phyloP scores from a whole-genome alignment of 108 stramenopile genomes.

The Bacterosira constricta region DNA sequence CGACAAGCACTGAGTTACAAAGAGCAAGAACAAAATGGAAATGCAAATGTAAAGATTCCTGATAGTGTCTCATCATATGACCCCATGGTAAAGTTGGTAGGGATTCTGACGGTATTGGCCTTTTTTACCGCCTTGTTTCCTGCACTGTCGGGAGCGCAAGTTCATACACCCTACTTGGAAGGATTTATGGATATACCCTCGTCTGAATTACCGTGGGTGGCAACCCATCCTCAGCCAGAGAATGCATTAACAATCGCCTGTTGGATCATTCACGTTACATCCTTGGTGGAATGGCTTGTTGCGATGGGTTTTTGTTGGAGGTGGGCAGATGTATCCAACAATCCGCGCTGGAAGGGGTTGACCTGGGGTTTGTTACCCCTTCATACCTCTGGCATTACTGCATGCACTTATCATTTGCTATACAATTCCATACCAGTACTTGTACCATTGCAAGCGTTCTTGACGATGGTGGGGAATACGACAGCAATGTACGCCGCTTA shows the following conservation, averaged over 20 bases:
- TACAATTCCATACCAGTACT: constrained; percentile 87
- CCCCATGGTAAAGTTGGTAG: constrained; percentile 76
- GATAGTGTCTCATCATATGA: constrained; percentile 55
- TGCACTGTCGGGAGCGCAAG: constrained; percentile 56
- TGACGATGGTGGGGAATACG: constrained; percentile 83
- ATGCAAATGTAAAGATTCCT: constrained; percentile 41
- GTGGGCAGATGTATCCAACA: constrained; percentile 70
- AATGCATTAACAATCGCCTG: constrained; percentile 67
- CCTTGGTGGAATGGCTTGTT: constrained; percentile 87
- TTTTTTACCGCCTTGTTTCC: constrained; percentile 68
- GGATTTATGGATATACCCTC: constrained; percentile 78
- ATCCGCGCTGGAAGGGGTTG: constrained; percentile 87
- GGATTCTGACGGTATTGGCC: constrained; percentile 58
- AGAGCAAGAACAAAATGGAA: constrained; percentile 31
- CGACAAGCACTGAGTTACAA: constrained; percentile 75
- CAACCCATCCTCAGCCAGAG: constrained; percentile 61
- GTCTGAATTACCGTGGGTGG: constrained; percentile 12
- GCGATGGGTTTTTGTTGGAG: constrained; percentile 92
- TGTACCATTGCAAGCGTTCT: constrained; percentile 85
- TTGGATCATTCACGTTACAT: constrained; percentile 92
- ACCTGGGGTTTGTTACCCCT: constrained; percentile 93
- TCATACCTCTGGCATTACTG: constrained; percentile 89
- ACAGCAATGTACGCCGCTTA: constrained; percentile 77
- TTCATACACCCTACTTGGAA: constrained; percentile 76
- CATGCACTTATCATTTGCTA: constrained; percentile 93